Evolutionary conservation across 2,329 filamentous ascomycete genomes (phyloP).

Genomic region (Aureobasidium sp.): DNA sequence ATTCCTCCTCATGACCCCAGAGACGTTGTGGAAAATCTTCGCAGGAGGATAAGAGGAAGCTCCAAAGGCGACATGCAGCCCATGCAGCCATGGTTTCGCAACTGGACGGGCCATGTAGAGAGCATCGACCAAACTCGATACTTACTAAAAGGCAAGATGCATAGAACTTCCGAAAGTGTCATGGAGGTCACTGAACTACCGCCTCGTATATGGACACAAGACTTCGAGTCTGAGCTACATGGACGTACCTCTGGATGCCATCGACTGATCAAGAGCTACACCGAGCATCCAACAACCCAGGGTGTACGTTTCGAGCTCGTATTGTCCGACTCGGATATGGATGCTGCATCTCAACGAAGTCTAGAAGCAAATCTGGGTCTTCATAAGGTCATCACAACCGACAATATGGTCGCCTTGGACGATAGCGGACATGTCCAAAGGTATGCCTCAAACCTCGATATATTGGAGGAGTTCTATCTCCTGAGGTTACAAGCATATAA

Average conservation of each 20-base stretch:
- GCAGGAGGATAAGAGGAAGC: conserved; percentile 66
- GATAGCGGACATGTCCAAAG: conserved; percentile 87
- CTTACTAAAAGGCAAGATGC: conserved; percentile 41
- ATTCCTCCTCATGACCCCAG: conserved; percentile 95
- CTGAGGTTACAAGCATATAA: conserved; percentile 44
- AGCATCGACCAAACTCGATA: conserved; percentile 60
- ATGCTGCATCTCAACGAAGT: not conserved
- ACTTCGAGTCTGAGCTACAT: conserved; percentile 92
- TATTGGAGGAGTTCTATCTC: not conserved
- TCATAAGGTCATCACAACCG: not conserved
- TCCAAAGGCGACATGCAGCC: conserved; percentile 59
- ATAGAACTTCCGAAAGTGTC: conserved; percentile 66
- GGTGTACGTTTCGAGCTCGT: not conserved
- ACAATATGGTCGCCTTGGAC: conserved; percentile 52
- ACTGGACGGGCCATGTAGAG: conserved; percentile 78
- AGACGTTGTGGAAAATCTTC: conserved; percentile 83
- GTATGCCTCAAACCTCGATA: not conserved
- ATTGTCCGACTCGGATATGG: too few relatives aligned
- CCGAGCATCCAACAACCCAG: not conserved
- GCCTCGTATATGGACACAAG: conserved; percentile 92
- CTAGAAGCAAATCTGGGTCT: not conserved
- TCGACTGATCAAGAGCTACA: not conserved
- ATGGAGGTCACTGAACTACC: conserved; percentile 87
- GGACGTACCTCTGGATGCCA: conserved; percentile 64
- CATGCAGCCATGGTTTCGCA: conserved; percentile 95